phyloP scores from a whole-genome alignment of 1,139 yeast species.

The Blastobotrys ciferrii region DNA sequence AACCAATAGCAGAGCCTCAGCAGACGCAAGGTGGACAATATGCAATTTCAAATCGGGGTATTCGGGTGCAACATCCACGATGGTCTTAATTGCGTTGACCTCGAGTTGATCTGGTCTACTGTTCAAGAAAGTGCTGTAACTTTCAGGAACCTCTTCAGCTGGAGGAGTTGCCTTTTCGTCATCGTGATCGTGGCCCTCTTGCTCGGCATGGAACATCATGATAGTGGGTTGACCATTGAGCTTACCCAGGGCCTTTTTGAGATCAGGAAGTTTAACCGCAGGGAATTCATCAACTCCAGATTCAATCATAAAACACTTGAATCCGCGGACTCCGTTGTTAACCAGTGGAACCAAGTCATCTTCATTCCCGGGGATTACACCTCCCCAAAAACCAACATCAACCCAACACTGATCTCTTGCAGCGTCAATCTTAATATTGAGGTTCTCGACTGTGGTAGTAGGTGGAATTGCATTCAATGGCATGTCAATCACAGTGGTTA shows the following conservation, averaged over 20 bases:
- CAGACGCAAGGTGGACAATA: slow-evolving; percentile 84
- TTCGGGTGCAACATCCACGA: slow-evolving; percentile 58
- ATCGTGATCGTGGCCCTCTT: slow-evolving; percentile 32
- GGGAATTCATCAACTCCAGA: slow-evolving; percentile 95
- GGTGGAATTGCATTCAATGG: slow-evolving; percentile 95
- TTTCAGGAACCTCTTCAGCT: slow-evolving; percentile 20
- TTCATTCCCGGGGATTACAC: slow-evolving; percentile 71
- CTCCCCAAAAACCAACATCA: slow-evolving; percentile 96
- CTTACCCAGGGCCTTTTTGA: slow-evolving; percentile 59
- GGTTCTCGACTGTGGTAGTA: slow-evolving; percentile 76
- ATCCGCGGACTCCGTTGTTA: slow-evolving; percentile 82
- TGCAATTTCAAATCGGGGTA: slow-evolving; percentile 68
- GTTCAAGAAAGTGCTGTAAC: slow-evolving; percentile 69
- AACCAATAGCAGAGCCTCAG: slow-evolving; percentile 68
- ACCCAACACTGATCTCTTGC: slow-evolving; percentile 84
- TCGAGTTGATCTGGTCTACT: slow-evolving; percentile 88
- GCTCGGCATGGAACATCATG: slow-evolving; percentile 88
- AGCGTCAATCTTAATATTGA: slow-evolving; percentile 69
- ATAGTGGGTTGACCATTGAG: slow-evolving; percentile 63
- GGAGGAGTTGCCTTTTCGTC: slow-evolving; percentile 5
- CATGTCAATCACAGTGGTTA: slow-evolving; percentile 92
- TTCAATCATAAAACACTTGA: slow-evolving; percentile 84
- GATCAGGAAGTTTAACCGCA: slow-evolving; percentile 61
- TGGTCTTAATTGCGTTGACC: slow-evolving; percentile 71
- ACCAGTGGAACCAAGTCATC: slow-evolving; percentile 69